These are phyloP conservation scores for Rhododendron ferrugineum DNA, from an alignment of 148 eudicot species.

Conservation along the genomic window DNA sequence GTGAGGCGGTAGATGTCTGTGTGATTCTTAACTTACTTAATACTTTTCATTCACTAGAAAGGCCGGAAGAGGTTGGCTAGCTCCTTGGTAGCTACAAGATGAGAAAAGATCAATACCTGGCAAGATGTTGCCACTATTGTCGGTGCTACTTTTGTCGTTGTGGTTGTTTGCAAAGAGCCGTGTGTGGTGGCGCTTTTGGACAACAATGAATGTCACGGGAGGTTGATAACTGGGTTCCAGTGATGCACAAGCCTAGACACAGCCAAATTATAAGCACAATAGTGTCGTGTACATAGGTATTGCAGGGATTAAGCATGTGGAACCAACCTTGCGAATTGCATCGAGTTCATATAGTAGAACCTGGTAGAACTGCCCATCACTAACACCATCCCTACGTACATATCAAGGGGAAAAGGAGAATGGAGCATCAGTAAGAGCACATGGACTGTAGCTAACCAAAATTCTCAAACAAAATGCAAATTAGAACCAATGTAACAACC, in stretches of 20 bases:
- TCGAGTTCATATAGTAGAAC: conserved; percentile 86
- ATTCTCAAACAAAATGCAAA: not conserved
- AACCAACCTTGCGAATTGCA: conserved; percentile 82
- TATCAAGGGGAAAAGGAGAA: not conserved
- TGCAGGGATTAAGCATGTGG: not conserved
- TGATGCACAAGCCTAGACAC: conserved; percentile 77
- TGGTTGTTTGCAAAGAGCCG: conserved; percentile 78
- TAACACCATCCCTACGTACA: conserved; percentile 75
- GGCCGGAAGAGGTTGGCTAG: not conserved
- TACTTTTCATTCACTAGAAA: not conserved
- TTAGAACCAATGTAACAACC: too few relatives aligned
- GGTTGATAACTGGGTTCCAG: conserved; percentile 83
- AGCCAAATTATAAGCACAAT: not conserved
- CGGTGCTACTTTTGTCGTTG: conserved; percentile 51
- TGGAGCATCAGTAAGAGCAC: not conserved
- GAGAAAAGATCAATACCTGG: conserved; percentile 47
- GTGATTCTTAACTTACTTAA: not conserved
- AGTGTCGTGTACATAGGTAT: not conserved
- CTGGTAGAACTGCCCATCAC: conserved; percentile 94
- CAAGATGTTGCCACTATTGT: conserved; percentile 79
- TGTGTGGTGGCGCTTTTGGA: conserved; percentile 94
- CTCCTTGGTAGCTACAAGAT: not conserved
- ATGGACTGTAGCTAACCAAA: not conserved
- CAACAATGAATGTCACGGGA: conserved; percentile 79
- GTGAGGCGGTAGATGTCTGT: not conserved